Conservation (phyloP, 139 green algal genomes). For the Chlamydomonas sp. region DNA sequence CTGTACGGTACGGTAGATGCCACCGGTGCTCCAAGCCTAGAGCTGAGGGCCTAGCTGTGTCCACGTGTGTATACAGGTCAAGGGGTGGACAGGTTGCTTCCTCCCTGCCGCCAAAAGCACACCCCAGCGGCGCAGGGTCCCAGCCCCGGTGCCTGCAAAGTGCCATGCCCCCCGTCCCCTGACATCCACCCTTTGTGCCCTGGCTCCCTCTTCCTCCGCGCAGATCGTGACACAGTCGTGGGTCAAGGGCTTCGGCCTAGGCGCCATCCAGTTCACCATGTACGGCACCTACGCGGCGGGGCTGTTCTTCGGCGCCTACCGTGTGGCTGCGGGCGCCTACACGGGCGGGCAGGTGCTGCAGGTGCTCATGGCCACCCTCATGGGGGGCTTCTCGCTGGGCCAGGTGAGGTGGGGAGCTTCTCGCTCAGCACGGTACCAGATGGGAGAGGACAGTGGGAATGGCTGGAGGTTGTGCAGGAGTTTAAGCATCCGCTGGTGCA, state of each 20-base stretch:
- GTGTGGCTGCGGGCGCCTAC: conserved; percentile 63
- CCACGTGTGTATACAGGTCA: no score
- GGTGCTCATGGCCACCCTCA: conserved; percentile 81
- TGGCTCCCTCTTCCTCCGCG: neutral
- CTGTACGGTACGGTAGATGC: no score
- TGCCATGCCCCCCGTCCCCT: neutral
- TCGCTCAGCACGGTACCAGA: neutral
- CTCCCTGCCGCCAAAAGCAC: no score
- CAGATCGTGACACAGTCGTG: neutral
- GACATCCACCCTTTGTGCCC: neutral
- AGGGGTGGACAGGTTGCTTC: no score
- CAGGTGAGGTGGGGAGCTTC: conserved; percentile 47
- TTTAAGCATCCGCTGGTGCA: no score
- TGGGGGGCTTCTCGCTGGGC: conserved; percentile 77
- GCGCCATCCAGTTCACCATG: conserved; percentile 48
- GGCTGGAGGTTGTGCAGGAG: neutral
- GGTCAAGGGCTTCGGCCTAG: conserved; percentile 1
- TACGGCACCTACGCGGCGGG: conserved; percentile 74
- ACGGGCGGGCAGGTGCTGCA: conserved; percentile 61
- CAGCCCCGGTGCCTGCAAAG: no score
- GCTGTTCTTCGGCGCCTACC: conserved; percentile 80
- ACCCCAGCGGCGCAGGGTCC: no score
- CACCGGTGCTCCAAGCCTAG: no score
- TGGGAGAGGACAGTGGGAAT: neutral
- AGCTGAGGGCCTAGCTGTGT: no score